These are phyloP conservation scores for Poronia punctata DNA, from an alignment of 495 filamentous ascomycete species.

Conservation along the genomic window DNA sequence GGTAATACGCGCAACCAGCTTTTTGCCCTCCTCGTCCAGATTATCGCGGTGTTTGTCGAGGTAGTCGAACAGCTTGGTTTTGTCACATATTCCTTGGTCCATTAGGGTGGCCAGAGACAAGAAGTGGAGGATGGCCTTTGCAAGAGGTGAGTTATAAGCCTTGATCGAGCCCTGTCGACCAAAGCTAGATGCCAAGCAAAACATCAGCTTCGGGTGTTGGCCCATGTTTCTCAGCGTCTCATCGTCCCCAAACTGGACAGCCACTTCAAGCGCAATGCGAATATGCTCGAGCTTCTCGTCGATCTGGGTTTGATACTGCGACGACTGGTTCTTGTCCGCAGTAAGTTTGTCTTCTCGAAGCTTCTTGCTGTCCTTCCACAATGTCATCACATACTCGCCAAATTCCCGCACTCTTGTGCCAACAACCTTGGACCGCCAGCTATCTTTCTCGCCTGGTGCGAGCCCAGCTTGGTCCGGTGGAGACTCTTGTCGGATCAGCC, in stretches of 20 bases:
- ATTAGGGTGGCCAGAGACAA: conserved; percentile 49
- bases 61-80: conserved; percentile 60
- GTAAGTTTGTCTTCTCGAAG: conserved; percentile 38
- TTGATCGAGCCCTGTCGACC: conserved; percentile 57
- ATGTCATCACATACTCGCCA: conserved; percentile 25
- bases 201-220: conserved; percentile 31
- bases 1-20: neutral
- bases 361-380: conserved; percentile 53
- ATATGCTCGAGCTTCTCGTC: conserved; percentile 52
- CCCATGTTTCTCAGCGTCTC: conserved; percentile 54
- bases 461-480: conserved; percentile 26
- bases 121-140: conserved; percentile 59
- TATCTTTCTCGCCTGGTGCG: conserved; percentile 8
- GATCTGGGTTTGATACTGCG: conserved; percentile 37
- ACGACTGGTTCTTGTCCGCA: conserved; percentile 11
- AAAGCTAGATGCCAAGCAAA: conserved; percentile 55
- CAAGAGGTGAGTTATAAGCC: conserved; percentile 57
- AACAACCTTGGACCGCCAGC: conserved; percentile 57
- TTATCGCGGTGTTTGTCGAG: conserved; percentile 57
- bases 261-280: conserved; percentile 51
- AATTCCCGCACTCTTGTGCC: conserved; percentile 52
- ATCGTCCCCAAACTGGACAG: conserved; percentile 55
- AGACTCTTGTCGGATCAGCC: conserved; percentile 58
- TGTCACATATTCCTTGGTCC: conserved; percentile 29
- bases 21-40: conserved; percentile 42